Conservation (phyloP, 2,329 filamentous ascomycete species). For the Triangularia verruculosa region DNA sequence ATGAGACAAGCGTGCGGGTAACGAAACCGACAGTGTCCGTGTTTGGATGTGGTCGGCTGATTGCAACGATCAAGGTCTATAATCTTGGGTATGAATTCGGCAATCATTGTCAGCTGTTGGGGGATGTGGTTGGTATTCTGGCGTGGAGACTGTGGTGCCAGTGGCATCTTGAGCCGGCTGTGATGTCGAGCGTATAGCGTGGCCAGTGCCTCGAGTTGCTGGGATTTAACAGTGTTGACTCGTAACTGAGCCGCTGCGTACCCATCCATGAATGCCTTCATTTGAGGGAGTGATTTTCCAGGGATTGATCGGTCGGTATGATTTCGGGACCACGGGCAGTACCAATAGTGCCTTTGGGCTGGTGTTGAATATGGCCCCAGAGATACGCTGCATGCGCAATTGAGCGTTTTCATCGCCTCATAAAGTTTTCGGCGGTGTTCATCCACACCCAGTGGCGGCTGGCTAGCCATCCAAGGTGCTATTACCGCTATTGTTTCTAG, state of each 20-base stretch:
- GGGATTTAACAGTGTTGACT: not conserved
- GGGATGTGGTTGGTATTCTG: constrained; percentile 11
- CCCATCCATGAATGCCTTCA: not conserved
- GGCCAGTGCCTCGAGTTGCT: constrained; percentile 2
- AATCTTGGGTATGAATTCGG: constrained; percentile 1
- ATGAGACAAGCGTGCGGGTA: constrained; percentile 14
- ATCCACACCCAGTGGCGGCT: not conserved
- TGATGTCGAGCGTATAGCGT: constrained; percentile 8
- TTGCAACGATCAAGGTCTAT: not conserved
- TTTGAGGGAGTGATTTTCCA: not conserved
- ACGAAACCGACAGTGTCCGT: constrained; percentile 8
- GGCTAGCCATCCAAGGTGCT: not conserved
- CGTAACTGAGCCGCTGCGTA: not conserved
- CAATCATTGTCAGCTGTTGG: constrained; percentile 6
- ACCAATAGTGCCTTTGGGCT: not conserved
- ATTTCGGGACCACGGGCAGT: not conserved
- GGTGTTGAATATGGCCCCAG: not conserved
- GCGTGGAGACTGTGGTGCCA: constrained; percentile 13
- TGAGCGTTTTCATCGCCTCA: not conserved
- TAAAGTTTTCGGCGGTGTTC: not conserved
- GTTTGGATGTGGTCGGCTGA: not conserved
- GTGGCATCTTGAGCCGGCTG: constrained; percentile 7
- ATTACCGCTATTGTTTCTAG: not conserved
- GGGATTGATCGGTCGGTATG: not conserved
- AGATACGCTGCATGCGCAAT: not conserved